Evolutionary conservation across 768 basidiomycete species (phyloP), one percentile per base, ranked within the genome.

Genomic region (Tricholoma saponaceum): DNA sequence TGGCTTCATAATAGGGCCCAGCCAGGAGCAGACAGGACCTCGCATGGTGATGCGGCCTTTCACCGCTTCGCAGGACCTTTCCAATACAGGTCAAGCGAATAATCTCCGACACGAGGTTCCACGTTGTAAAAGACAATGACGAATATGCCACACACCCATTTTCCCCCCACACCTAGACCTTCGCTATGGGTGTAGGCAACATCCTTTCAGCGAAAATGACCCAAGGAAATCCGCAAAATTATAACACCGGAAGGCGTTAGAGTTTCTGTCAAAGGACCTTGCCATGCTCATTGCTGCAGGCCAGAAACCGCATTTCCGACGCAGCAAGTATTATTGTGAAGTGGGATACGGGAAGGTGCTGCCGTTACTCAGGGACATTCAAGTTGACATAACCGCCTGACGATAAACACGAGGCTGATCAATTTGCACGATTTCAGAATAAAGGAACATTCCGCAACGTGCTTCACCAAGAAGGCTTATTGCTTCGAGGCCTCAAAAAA

Each of bases 31-130:
- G 59, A 35, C 54, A 57, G 60, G 58, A 25, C 50, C 52, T 26
- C 30, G 53, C 62, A 60, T 60, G 62, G 57, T 59, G 52, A 58
- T 58, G 46, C 6, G 43, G 57, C 55, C 59, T 46, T 18, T 57
- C 53, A 41, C 41, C 10, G 52, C 54, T n/a, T 41, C 50, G 58
- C 56, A 50, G 28, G 23, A n/a, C 13, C 44, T 49, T 28, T 30
- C 57, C 39, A 39, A 49, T 49, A 23, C 49, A 22, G 12, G 10
- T 22, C 13, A 50, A 30, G 37, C 51, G 44, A 54, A 51, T 46
- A 53, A 58, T 33, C 28, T 55, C 32, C 44, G 37, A 5, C 44
- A 51, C 49, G 16, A 33, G 18, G 16, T 20, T 30, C 20, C 54
- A 55, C 54, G 54, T 55, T 55, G 54, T 47, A n/a, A 25, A 16